Evolutionary conservation across 108 stramenopile genomes (phyloP), one percentile per base, ranked within the genome.

Genomic region (Nitzschia palea): DNA sequence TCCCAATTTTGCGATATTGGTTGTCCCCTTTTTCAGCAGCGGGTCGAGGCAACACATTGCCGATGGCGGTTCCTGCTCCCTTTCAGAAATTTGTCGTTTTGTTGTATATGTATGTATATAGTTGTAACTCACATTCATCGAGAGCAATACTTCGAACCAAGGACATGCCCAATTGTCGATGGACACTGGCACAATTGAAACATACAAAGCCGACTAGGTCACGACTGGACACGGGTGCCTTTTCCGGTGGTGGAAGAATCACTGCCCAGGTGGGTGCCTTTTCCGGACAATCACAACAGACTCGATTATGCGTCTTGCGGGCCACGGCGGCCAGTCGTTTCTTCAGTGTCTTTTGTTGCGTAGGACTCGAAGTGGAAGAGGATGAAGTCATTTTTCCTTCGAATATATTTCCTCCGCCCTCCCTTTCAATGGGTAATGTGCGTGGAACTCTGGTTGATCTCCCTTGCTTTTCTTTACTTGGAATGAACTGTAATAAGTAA

Each of bases 101-200:
- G n/a, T n/a, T n/a, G n/a, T n/a, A n/a, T n/a, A n/a, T n/a, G n/a
- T n/a, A n/a, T n/a, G n/a, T n/a, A n/a, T n/a, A n/a, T n/a, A n/a
- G n/a, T n/a, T n/a, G n/a, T n/a, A 12, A 60, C 59, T 17, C 27
- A 60, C 78, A 81, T 67, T 73, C 58, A 4, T 89, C 88, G 35
- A 86, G 62, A 70, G 80, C 76, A 40, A 93, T 60, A 65, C 75
- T 88, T 54, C 95, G 79, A 29, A 97, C 97, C 61, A 90, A 94
- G 28, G 86, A 84, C 53, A 97, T 82, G 27, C 97, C 97, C 80
- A 97, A 67, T 33, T 81, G 65, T 23, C 94, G 80, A 82, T 97
- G 97, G 34, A 79, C 79, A 27, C 92, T 94, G 30, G 90, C 90
- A 77, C 97, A 97, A 57, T 97, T 90, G 53, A 92, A 87, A 80